Percentiles rank a stretch among this genome's conserved stretches.
These are phyloP conservation scores for Pythium volutum DNA, from an alignment of 352 stramenopile genomes.

Conservation along the genomic window DNA sequence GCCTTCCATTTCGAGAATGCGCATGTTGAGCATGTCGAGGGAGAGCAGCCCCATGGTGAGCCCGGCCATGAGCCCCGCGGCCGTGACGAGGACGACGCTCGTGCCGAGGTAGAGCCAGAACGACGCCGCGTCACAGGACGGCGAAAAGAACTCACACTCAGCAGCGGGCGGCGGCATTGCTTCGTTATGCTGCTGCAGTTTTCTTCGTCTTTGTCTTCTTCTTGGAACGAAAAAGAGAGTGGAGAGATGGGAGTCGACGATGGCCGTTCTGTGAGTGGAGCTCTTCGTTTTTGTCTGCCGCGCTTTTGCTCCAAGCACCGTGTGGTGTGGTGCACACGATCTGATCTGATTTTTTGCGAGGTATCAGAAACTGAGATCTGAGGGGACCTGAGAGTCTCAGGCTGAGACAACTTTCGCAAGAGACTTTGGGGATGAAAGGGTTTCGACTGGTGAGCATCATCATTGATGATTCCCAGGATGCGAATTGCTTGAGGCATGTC, in stretches of 20 bases:
- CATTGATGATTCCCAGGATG: too few species aligned
- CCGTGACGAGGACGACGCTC: slow-evolving; percentile 47
- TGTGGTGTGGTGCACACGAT: background rate
- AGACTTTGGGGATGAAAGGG: too few species aligned
- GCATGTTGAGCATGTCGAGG: slow-evolving; percentile 79
- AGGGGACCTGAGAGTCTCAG: too few species aligned
- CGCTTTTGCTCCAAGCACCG: background rate
- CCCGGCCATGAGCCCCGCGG: slow-evolving; percentile 67
- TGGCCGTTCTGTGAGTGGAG: background rate
- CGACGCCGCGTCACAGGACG: slow-evolving; percentile 50
- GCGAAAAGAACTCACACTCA: slow-evolving; percentile 57
- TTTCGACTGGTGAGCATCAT: too few species aligned
- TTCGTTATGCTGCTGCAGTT: too few species aligned
- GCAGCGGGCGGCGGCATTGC: background rate
- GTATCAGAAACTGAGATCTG: too few species aligned
- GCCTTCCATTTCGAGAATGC: slow-evolving; percentile 77
- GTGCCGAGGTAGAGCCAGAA: slow-evolving; percentile 60
- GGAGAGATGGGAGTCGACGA: background rate
- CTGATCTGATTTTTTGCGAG: background rate
- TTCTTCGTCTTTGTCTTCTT: background rate
- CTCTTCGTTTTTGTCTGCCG: background rate
- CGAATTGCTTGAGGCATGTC: too few species aligned
- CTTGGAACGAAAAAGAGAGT: background rate
- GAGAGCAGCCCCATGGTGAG: slow-evolving; percentile 79
- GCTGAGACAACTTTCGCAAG: too few species aligned